A percentile compares a stretch with the other conserved stretches of the same genome.
Evolutionary conservation across 164 flowering plant genomes (phyloP).

Genomic region (Protea cynaroides): DNA sequence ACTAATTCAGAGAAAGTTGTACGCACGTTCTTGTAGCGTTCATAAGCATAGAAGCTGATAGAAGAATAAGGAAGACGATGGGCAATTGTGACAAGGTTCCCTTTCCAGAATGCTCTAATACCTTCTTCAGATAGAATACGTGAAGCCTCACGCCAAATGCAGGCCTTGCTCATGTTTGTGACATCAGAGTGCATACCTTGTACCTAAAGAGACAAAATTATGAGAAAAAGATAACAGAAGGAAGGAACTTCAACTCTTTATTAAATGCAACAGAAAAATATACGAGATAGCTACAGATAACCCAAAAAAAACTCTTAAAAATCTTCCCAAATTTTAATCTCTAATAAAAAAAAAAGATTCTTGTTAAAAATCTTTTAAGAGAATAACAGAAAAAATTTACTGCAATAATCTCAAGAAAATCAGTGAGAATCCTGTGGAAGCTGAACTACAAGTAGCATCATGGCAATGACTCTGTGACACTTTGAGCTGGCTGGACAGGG

Average conservation of each 20-base stretch:
- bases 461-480: too few species aligned
- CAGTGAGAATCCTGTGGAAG: too few species aligned
- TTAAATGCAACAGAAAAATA: too few species aligned
- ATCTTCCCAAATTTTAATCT: too few species aligned
- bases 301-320: too few species aligned
- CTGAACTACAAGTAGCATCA: too few species aligned
- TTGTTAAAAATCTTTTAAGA: too few species aligned
- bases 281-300: too few species aligned
- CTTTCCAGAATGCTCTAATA: slow-evolving; percentile 83
- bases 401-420: too few species aligned
- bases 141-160: slow-evolving; percentile 78
- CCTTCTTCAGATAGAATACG: slow-evolving; percentile 74
- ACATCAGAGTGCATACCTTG: slow-evolving; percentile 88
- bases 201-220: slow-evolving; percentile 31
- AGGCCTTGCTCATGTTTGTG: slow-evolving; percentile 44
- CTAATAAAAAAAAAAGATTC: too few species aligned
- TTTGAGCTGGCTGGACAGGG: too few species aligned
- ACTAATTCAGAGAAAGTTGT: slow-evolving; percentile 2
- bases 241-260: not conserved
- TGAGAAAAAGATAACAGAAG: not conserved
- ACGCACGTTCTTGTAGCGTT: slow-evolving; percentile 65
- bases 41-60: slow-evolving; percentile 72
- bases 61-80: slow-evolving; percentile 90
- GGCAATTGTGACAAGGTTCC: slow-evolving; percentile 75
- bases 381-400: too few species aligned